A percentile compares a stretch with the other conserved stretches of the same genome.
These are phyloP conservation scores for Phytophthora gonapodyides DNA, from an alignment of 352 stramenopile species.

Conservation along the genomic window DNA sequence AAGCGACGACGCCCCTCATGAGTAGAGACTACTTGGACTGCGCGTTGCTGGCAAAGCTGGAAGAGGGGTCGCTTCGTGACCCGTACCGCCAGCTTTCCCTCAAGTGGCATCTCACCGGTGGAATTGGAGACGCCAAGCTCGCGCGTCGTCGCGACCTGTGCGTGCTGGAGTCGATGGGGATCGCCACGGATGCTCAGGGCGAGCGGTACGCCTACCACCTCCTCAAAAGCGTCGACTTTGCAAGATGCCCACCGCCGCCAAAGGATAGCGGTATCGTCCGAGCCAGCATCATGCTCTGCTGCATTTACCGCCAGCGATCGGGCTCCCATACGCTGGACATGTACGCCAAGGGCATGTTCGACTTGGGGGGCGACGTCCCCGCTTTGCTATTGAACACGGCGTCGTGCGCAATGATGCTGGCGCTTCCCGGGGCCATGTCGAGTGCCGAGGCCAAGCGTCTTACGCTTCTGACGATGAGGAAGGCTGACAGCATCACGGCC, in stretches of 20 bases:
- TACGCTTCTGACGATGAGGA: conserved; percentile 37
- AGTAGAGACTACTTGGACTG: conserved; percentile 48
- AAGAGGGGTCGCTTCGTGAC: conserved; percentile 39
- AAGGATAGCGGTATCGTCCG: conserved; percentile 42
- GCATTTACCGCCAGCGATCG: conserved; percentile 55
- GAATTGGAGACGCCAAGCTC: conserved; percentile 34
- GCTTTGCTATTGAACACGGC: conserved; percentile 51
- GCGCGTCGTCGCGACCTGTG: conserved; percentile 53
- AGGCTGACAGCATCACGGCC: conserved; percentile 9
- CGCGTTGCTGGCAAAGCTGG: conserved; percentile 49
- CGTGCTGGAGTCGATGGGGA: conserved; percentile 56
- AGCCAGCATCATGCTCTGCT: conserved; percentile 59
- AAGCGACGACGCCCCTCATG: conserved; percentile 36
- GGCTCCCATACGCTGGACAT: conserved; percentile 36
- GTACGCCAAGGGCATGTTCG: conserved; percentile 62
- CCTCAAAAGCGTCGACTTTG: conserved; percentile 54
- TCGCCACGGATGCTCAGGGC: conserved; percentile 38
- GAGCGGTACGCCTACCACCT: conserved; percentile 51
- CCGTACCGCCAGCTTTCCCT: conserved; percentile 57
- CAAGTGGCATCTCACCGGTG: conserved; percentile 50
- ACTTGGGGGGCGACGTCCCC: conserved; percentile 48
- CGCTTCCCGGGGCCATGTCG: conserved; percentile 34
- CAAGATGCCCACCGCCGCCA: conserved; percentile 38
- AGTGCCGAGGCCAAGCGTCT: conserved; percentile 52
- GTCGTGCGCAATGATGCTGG: conserved; percentile 45